Conservation (phyloP, 2,329 filamentous ascomycete genomes). For the Aureobasidium sp. region DNA sequence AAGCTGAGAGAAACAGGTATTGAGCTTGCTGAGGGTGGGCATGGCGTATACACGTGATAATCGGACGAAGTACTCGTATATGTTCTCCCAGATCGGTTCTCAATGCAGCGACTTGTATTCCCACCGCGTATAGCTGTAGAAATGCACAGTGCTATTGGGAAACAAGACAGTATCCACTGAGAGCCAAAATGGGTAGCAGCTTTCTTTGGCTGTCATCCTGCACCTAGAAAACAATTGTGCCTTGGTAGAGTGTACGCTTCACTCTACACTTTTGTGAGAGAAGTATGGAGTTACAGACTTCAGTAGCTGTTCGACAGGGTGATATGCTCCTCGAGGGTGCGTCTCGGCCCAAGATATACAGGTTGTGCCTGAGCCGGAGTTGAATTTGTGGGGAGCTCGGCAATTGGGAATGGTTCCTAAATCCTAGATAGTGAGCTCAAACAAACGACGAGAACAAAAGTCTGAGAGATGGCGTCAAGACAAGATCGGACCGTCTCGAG, state of each 20-base stretch:
- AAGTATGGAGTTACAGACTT: too few species aligned
- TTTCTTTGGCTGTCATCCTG: too few species aligned
- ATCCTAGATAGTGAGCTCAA: background rate
- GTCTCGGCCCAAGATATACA: background rate
- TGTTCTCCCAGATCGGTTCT: too few species aligned
- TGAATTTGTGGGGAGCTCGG: background rate
- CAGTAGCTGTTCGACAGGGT: background rate
- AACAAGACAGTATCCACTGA: too few species aligned
- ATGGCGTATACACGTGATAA: background rate
- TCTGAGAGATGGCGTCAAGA: background rate
- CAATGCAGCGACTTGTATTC: too few species aligned
- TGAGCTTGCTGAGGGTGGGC: constrained; percentile 35
- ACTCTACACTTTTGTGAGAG: too few species aligned
- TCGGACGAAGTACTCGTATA: too few species aligned
- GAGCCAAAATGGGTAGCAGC: too few species aligned
- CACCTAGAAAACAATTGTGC: too few species aligned
- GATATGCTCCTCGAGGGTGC: background rate
- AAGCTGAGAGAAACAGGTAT: constrained; percentile 64
- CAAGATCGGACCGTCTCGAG: background rate
- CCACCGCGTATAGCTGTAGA: too few species aligned
- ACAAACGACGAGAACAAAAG: background rate
- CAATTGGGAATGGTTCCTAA: background rate
- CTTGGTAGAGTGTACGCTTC: too few species aligned
- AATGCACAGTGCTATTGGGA: too few species aligned
- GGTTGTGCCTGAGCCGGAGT: background rate